Conservation (phyloP, 2,329 filamentous ascomycete species). For the Ampelomyces quisqualis region DNA sequence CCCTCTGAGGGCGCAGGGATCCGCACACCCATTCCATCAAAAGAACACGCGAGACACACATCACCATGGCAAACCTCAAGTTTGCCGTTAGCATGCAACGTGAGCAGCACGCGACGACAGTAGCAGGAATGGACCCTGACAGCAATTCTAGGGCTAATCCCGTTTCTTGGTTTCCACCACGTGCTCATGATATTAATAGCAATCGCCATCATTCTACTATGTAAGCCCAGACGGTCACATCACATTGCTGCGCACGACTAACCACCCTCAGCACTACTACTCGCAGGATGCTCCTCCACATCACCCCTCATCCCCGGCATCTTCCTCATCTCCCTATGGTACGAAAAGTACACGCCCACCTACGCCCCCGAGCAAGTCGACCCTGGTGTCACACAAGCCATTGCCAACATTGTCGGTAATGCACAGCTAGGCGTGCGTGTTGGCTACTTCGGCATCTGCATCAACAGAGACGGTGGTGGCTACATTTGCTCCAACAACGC, state of each 20-base stretch:
- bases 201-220: constrained; percentile 88
- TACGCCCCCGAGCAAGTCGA: constrained; percentile 88
- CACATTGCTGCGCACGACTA: constrained; percentile 21
- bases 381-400: constrained; percentile 80
- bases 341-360: constrained; percentile 77
- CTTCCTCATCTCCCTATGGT: constrained; percentile 98
- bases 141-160: constrained; percentile 54
- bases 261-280: constrained; percentile 68
- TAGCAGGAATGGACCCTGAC: constrained; percentile 27
- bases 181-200: constrained; percentile 97
- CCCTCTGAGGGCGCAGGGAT: constrained; percentile 47
- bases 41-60: constrained; percentile 26
- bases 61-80: constrained; percentile 51
- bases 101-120: constrained; percentile 25
- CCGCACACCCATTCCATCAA: constrained; percentile 23
- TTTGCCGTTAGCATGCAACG: constrained; percentile 56
- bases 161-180: constrained; percentile 71
- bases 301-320: constrained; percentile 93
- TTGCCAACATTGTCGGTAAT: constrained; percentile 83
- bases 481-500: constrained; percentile 98
- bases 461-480: constrained; percentile 84
- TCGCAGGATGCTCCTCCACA: constrained; percentile 95
- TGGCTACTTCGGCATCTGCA: constrained; percentile 96
- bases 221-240: constrained; percentile 58
- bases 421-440: constrained; percentile 87